Evolutionary conservation across 2,329 filamentous ascomycete genomes (phyloP).

Genomic region (Hyphodiscus sp.): DNA sequence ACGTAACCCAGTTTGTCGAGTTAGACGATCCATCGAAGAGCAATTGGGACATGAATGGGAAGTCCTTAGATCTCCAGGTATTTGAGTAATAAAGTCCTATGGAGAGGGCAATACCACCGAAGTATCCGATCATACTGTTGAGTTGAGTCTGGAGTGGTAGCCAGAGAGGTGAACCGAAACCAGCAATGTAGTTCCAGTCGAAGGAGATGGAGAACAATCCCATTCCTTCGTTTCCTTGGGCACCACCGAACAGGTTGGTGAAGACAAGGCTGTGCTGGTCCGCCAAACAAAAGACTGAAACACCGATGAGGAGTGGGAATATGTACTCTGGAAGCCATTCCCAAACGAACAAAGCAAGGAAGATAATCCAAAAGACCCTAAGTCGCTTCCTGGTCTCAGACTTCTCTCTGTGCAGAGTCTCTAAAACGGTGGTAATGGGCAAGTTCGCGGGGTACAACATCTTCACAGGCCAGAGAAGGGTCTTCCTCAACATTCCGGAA

Average conservation of each 20-base stretch:
- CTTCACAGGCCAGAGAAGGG: conserved; percentile 36
- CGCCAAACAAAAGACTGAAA: conserved; percentile 39
- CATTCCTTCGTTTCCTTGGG: conserved; percentile 38
- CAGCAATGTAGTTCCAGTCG: conserved; percentile 38
- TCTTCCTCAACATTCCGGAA: conserved; percentile 38
- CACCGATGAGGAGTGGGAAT: conserved; percentile 20
- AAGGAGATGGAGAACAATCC: conserved; percentile 35
- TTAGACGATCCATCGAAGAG: conserved; percentile 34
- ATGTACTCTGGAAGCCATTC: conserved; percentile 13
- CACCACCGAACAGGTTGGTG: conserved; percentile 43
- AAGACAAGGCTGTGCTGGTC: conserved; percentile 33
- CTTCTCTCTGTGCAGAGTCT: conserved; percentile 35
- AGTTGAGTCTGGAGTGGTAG: conserved; percentile 32
- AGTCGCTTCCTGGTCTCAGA: conserved; percentile 32
- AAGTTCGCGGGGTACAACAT: conserved; percentile 31
- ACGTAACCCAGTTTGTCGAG: conserved; percentile 30
- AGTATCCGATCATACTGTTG: conserved; percentile 21
- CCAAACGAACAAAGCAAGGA: conserved; percentile 12
- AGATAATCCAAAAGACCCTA: conserved; percentile 28
- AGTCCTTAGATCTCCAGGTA: background rate
- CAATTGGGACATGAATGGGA: conserved; percentile 34
- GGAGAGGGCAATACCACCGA: background rate
- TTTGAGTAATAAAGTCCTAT: background rate
- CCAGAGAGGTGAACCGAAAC: conserved; percentile 18
- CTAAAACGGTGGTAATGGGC: conserved; percentile 32